Evolutionary conservation across 768 basidiomycete genomes (phyloP).

Genomic region (Boletus coccyginus): DNA sequence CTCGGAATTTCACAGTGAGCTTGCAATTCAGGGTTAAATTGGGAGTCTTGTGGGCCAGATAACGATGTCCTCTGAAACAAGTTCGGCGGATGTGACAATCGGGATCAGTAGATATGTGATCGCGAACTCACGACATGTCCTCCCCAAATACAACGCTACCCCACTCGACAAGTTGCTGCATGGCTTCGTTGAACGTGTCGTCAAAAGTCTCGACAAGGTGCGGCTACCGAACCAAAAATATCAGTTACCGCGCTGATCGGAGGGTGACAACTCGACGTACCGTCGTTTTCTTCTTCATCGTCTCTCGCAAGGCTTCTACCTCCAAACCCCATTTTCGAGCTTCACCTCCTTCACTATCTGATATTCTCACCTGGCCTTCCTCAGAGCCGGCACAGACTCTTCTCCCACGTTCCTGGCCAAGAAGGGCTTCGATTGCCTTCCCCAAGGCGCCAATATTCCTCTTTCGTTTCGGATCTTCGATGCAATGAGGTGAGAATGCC

Average conservation of each 20-base stretch:
- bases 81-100: constrained; percentile 21
- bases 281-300: constrained; percentile 54
- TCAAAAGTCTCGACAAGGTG: constrained; percentile 58
- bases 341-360: constrained; percentile 58
- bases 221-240: constrained; percentile 39
- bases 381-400: constrained; percentile 60
- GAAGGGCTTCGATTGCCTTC: constrained; percentile 61
- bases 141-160: constrained; percentile 67
- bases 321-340: constrained; percentile 77
- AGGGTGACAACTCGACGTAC: constrained; percentile 36
- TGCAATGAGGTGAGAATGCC: constrained; percentile 71
- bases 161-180: constrained; percentile 73
- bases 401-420: constrained; percentile 62
- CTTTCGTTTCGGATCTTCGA: constrained; percentile 75
- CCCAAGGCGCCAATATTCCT: constrained; percentile 71
- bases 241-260: constrained; percentile 13
- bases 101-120: constrained; percentile 24
- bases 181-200: constrained; percentile 75
- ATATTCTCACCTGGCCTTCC: constrained; percentile 17
- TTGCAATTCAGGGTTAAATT: constrained; percentile 66
- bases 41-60: constrained; percentile 70
- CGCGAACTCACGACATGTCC: constrained; percentile 55
- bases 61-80: constrained; percentile 59
- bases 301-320: constrained; percentile 53
- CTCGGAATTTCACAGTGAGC: constrained; percentile 61